Evolutionary conservation across 2,329 filamentous ascomycete genomes (phyloP), one percentile per base, ranked within the genome.

Genomic region (Colletotrichum noveboracense): DNA sequence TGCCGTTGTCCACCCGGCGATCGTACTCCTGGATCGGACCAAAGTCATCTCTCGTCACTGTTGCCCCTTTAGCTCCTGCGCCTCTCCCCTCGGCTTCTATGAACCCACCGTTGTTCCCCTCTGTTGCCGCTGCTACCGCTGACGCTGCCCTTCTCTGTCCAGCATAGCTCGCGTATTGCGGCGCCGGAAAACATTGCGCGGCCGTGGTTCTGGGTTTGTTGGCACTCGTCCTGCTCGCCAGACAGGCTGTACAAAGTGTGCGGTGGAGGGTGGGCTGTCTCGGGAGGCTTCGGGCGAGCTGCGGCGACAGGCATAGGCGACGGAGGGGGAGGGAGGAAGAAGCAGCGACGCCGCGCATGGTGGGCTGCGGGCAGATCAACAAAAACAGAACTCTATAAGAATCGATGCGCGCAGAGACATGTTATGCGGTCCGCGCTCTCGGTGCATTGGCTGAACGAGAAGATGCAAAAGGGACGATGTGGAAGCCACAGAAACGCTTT

Each of bases 11-110:
- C 10, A 99, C 96, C 62, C 96, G 91, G 75, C 90, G 89, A 83
- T 98, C 94, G 84, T 99, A 99, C 84, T 98, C 96, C 78, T 93
- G 90, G 81, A 98, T 89, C 4, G 97, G 97, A 0, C 96, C 96
- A 77, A 87, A 82, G 56, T 85, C 82, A 62, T 86, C 84, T 18
- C 28, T 73, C 28, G 58, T 62, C 34, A 55, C 74, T 75, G 28
- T 36, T 24, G 48, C 34, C 28, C 28, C 28, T 64, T 75, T 65
- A 75, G 74, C 58, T 65, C 28, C 43, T n/a, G 64, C 48, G 43
- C 58, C 34, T 32, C 30, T 55, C 32, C 24, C 10, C 5, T 28
- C 18, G 68, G 55, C 14, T 36, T 30, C 28, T 21, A 34, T 43
- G 43, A 30, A 36, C 74, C 26, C 61, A 75, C 66, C n/a, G 24